These are phyloP conservation scores for Chaetomiaceae sp. DNA, from an alignment of 2,329 filamentous ascomycete species.

Conservation along the genomic window DNA sequence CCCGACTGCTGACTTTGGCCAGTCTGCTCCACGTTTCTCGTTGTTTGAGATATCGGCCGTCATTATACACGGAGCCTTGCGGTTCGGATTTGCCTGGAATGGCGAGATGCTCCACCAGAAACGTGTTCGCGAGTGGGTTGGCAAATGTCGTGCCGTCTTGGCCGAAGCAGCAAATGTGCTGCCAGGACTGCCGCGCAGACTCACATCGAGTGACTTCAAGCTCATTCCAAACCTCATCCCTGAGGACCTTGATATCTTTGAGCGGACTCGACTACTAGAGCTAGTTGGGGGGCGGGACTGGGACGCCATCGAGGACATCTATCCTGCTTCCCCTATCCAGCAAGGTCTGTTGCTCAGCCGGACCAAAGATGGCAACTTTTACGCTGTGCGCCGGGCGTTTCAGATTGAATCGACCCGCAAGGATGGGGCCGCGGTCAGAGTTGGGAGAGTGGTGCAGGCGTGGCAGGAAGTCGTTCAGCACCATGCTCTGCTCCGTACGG, in stretches of 20 bases:
- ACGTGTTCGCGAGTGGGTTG: slow-evolving; percentile 40
- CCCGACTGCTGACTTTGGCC: slow-evolving; percentile 22
- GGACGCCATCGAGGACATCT: slow-evolving; percentile 23
- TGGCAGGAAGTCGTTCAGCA: slow-evolving; percentile 25
- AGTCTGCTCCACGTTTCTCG: slow-evolving; percentile 26
- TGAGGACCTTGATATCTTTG: slow-evolving; percentile 39
- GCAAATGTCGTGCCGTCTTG: slow-evolving; percentile 25
- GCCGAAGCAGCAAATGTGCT: slow-evolving; percentile 15
- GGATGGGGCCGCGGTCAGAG: slow-evolving; percentile 7
- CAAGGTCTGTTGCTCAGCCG: slow-evolving; percentile 23
- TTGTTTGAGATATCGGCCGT: slow-evolving; percentile 50
- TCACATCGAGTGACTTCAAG: slow-evolving; percentile 15
- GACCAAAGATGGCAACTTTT: slow-evolving; percentile 20
- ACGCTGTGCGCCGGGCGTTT: slow-evolving; percentile 22
- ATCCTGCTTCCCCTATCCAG: slow-evolving; percentile 25
- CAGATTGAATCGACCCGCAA: slow-evolving; percentile 7
- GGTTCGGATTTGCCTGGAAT: slow-evolving; percentile 48
- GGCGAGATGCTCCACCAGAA: slow-evolving; percentile 42
- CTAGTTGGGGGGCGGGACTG: slow-evolving; percentile 29
- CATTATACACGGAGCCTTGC: slow-evolving; percentile 40
- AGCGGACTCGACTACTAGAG: slow-evolving; percentile 38
- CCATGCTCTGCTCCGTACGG: slow-evolving; percentile 28
- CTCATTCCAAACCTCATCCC: slow-evolving; percentile 34
- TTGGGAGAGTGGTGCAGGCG: slow-evolving; percentile 18
- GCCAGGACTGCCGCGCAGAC: slow-evolving; percentile 1